These are phyloP conservation scores for Trypanosoma platydactyli DNA, from an alignment of 208 protist genomes.

Conservation along the genomic window DNA sequence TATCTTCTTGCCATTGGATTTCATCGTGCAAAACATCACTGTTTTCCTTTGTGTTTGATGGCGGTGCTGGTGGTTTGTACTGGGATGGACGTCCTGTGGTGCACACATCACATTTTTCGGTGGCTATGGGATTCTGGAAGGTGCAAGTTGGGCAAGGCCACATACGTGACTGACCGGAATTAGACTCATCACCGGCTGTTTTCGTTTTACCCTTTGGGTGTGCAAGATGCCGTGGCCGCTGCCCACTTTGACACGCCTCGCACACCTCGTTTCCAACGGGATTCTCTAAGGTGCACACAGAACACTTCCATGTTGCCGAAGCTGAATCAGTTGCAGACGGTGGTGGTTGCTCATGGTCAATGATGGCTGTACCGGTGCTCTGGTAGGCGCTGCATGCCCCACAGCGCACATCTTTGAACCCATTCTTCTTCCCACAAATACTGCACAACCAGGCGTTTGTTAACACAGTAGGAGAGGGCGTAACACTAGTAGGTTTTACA, in stretches of 20 bases:
- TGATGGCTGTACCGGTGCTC: constrained; percentile 51
- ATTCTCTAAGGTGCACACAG: constrained; percentile 83
- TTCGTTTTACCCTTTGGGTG: constrained; percentile 24
- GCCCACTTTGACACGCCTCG: constrained; percentile 70
- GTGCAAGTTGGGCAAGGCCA: constrained; percentile 78
- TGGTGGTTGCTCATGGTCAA: constrained; percentile 2
- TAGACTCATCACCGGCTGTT: constrained; percentile 1
- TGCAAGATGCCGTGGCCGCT: constrained; percentile 57
- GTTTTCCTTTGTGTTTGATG: constrained; percentile 20
- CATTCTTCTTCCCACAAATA: constrained; percentile 62
- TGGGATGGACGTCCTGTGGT: constrained; percentile 43
- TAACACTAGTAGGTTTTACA: constrained; percentile 7
- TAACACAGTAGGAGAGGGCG: constrained; percentile 5
- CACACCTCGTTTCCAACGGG: constrained; percentile 44
- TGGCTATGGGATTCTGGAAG: constrained; percentile 53
- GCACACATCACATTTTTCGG: constrained; percentile 77
- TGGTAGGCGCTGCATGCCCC: constrained; percentile 61
- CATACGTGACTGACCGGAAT: neutral
- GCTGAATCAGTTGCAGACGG: neutral
- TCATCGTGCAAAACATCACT: constrained; percentile 58
- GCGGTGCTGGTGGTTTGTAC: constrained; percentile 28
- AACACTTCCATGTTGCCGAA: constrained; percentile 60
- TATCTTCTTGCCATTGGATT: constrained; percentile 82
- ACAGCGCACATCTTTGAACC: constrained; percentile 40
- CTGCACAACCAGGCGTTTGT: constrained; percentile 54